These are phyloP conservation scores for Mortierella sp. DNA, from an alignment of 371 early-diverging fungal species.

Conservation along the genomic window DNA sequence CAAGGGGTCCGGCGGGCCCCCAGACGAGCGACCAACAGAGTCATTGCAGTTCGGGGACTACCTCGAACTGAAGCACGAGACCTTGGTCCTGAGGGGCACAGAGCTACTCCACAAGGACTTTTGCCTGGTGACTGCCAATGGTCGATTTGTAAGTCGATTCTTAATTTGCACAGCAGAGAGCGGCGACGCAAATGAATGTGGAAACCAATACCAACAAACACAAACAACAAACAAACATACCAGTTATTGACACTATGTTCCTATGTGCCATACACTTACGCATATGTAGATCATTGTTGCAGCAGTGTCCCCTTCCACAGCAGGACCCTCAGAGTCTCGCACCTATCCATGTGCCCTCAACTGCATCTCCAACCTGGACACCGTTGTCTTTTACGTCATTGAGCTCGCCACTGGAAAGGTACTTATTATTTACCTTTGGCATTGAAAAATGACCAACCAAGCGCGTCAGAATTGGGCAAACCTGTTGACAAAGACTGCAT, in stretches of 20 bases:
- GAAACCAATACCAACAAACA: too few species aligned
- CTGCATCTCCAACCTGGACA: conserved; percentile 62
- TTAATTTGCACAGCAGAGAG: not conserved
- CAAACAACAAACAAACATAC: not conserved
- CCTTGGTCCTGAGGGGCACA: conserved; percentile 59
- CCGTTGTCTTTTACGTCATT: conserved; percentile 69
- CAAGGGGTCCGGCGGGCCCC: conserved; percentile 49
- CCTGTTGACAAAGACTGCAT: not conserved
- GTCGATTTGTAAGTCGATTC: conserved; percentile 58
- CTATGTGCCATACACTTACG: not conserved
- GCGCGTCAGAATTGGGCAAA: not conserved
- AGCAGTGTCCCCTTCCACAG: conserved; percentile 43
- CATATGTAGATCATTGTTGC: conserved; percentile 47
- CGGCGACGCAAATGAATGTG: not conserved
- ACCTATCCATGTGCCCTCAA: conserved; percentile 61
- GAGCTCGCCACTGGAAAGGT: conserved; percentile 68
- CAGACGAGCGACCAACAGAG: conserved; percentile 32
- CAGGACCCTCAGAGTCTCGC: conserved; percentile 47
- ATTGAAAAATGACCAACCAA: not conserved
- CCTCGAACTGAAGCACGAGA: conserved; percentile 62
- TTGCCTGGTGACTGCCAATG: conserved; percentile 65
- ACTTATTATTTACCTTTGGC: not conserved
- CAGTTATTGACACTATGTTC: not conserved
- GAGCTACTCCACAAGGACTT: conserved; percentile 71
- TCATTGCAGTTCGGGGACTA: conserved; percentile 49